Evolutionary conservation across 345 rosid species (phyloP).

Genomic region (Populus deltoides): DNA sequence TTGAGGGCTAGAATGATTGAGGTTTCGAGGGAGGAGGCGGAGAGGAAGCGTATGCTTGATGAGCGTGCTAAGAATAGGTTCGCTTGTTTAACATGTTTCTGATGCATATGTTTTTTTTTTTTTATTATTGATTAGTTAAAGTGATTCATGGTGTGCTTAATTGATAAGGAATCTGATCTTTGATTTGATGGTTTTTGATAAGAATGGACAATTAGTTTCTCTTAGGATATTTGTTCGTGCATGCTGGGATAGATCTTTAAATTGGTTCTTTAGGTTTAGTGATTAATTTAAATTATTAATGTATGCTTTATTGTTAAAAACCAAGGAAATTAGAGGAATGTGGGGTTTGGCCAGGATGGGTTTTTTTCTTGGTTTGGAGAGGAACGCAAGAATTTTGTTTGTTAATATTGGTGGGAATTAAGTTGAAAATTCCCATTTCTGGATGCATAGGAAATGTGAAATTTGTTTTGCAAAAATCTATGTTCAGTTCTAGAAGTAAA

Average conservation of each 20-base stretch:
- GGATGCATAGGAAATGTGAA: not conserved
- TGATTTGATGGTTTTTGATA: not conserved
- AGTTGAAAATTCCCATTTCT: not conserved
- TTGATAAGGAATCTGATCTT: not conserved
- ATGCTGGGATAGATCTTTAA: not conserved
- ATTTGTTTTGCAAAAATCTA: not conserved
- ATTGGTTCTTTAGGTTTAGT: not conserved
- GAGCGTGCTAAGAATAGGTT: slow-evolving; percentile 85
- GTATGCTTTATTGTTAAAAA: not conserved
- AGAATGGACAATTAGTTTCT: not conserved
- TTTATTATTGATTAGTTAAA: not conserved
- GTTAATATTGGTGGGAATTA: not conserved
- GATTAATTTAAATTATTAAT: not conserved
- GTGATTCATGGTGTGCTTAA: not conserved
- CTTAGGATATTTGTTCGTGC: not conserved
- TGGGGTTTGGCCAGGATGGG: not conserved
- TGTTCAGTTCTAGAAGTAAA: not conserved
- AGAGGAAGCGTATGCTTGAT: slow-evolving; percentile 89
- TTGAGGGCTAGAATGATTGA: slow-evolving; percentile 84
- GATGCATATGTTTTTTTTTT: not conserved
- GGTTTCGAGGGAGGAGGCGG: slow-evolving; percentile 87
- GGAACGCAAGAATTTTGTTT: not conserved
- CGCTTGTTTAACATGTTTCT: not conserved
- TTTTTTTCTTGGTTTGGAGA: not conserved
- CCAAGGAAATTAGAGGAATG: not conserved